Evolutionary conservation across 495 filamentous ascomycete genomes (phyloP).

Genomic region (Pseudomonodictys pantanalensis): DNA sequence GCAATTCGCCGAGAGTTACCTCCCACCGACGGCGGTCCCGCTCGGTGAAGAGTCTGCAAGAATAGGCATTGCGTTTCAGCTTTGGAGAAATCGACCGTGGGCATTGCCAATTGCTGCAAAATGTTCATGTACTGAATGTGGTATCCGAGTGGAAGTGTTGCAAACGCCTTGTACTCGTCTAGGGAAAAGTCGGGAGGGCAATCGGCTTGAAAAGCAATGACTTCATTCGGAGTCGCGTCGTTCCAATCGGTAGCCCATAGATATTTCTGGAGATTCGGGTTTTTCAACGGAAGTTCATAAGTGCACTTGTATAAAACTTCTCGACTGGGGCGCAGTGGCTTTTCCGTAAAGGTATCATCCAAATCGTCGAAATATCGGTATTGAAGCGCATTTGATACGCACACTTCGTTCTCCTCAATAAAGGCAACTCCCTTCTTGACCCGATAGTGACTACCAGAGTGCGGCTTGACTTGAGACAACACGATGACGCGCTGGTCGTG

Average conservation of each 20-base stretch:
- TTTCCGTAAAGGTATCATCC: not conserved
- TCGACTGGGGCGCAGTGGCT: not conserved
- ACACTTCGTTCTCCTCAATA: conserved; percentile 10
- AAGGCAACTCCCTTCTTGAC: conserved; percentile 41
- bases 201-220: conserved; percentile 26
- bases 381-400: conserved; percentile 23
- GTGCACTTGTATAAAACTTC: conserved; percentile 12
- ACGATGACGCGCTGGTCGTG: not conserved
- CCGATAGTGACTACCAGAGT: not conserved
- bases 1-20: not conserved
- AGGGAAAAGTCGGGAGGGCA: conserved; percentile 29
- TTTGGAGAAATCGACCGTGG: conserved; percentile 25
- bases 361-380: conserved; percentile 24
- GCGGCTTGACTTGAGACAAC: conserved; percentile 15
- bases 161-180: conserved; percentile 32
- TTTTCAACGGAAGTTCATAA: conserved; percentile 21
- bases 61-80: conserved; percentile 27
- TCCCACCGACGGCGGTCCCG: conserved; percentile 6
- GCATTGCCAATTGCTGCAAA: conserved; percentile 20
- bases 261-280: conserved; percentile 19
- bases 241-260: conserved; percentile 6
- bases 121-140: conserved; percentile 35
- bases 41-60: conserved; percentile 30
- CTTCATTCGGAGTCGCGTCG: conserved; percentile 24
- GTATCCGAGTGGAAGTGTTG: conserved; percentile 25